Evolutionary conservation across 2,329 filamentous ascomycete genomes (phyloP).

Genomic region (Phialophora chinensis): DNA sequence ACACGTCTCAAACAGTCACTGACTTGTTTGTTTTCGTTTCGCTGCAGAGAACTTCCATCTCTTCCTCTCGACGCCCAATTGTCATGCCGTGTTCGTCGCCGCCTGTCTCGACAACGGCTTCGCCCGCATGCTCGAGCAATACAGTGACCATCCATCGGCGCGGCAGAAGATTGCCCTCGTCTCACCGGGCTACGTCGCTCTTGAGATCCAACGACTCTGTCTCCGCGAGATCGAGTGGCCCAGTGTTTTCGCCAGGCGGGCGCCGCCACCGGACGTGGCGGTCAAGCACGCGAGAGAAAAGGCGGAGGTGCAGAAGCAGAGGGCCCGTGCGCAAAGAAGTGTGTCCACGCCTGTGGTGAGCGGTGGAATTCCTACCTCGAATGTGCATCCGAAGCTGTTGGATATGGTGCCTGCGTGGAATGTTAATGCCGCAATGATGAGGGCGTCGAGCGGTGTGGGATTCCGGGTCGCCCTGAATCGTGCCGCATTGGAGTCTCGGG

Average conservation of each 20-base stretch:
- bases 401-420: constrained; percentile 24
- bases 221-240: constrained; percentile 25
- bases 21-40: background rate
- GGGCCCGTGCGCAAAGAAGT: constrained; percentile 3
- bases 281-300: constrained; percentile 13
- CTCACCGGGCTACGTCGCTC: constrained; percentile 30
- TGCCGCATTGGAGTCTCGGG: background rate
- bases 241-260: constrained; percentile 20
- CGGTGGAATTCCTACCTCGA: background rate
- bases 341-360: constrained; percentile 6
- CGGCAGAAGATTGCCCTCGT: constrained; percentile 36
- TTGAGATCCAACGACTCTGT: constrained; percentile 29
- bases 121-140: constrained; percentile 38
- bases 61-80: constrained; percentile 36
- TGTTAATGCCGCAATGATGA: constrained; percentile 23
- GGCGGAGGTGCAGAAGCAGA: constrained; percentile 12
- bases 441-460: constrained; percentile 14
- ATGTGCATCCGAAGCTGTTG: constrained; percentile 14
- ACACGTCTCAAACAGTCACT: background rate
- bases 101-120: constrained; percentile 38
- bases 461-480: constrained; percentile 10
- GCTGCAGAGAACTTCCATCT: constrained; percentile 37
- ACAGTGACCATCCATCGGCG: constrained; percentile 29
- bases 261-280: constrained; percentile 7
- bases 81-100: constrained; percentile 36